Evolutionary conservation across 805 yeast species (phyloP), one percentile per base, ranked within the genome.

Genomic region (Cyberlindnera veronae): DNA sequence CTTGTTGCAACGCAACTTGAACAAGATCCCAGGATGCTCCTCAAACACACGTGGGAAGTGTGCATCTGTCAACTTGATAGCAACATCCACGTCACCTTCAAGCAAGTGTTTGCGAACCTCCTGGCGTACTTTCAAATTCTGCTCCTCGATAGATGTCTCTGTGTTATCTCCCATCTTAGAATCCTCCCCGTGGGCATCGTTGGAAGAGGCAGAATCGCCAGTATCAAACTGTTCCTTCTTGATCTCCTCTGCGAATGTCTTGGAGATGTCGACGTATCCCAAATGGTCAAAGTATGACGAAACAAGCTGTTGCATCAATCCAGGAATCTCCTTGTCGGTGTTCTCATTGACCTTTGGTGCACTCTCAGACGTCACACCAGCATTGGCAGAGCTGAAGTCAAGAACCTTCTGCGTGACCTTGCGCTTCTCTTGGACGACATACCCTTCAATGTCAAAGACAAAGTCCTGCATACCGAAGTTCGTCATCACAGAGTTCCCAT

Each of bases 361-460:
- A 24, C 33, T 15, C 15, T 33, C 33, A 16, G 3, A 19, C 2
- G 51, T 47, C 22, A 32, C 14, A 14, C 15, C 23, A 7, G 20
- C 26, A 28, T 15, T 10, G 10, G 34, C 23, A 13, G 36, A 23
- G 5, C 41, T 39, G 13, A 49, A 46, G 10, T 39, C 44, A 23
- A 39, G 14, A 5, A 48, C 28, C 36, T 53, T 56, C 14, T 51
- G 54, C 26, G 60, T 57, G 7, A 69, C 54, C 33, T 49, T 53
- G 9, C 53, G 47, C 48, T 78, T 80, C 61, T 72, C 68, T 11
- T 60, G 60, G 19, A 64, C 60, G 28, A 77, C 70, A 55, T 79
- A 79, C 29, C 70, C 68, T 30, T 69, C 66, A 43, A 84, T 78
- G 55, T 84, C 84, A 53, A 74, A 84, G 38, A 67, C 62, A 57